Conservation (phyloP, 495 filamentous ascomycete species). For the Aspergillus diversus region DNA sequence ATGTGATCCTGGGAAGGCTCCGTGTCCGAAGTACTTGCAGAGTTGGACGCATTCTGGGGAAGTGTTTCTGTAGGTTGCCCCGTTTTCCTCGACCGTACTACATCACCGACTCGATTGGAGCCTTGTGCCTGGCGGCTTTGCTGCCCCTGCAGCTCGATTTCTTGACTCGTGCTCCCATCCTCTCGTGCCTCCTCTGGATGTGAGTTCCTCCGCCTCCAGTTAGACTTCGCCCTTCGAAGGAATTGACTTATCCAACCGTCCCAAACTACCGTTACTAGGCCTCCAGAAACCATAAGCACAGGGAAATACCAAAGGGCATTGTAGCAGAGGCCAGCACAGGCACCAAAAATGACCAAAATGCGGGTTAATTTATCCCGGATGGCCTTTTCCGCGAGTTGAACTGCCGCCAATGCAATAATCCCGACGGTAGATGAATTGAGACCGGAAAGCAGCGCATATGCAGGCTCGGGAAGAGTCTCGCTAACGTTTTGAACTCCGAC, state of each 20-base stretch:
- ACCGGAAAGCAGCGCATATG: slow-evolving; percentile 77
- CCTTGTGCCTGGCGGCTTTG: background rate
- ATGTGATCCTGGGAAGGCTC: slow-evolving; percentile 23
- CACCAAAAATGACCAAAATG: slow-evolving; percentile 71
- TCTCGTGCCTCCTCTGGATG: slow-evolving; percentile 15
- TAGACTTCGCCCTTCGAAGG: slow-evolving; percentile 27
- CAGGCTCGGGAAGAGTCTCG: slow-evolving; percentile 62
- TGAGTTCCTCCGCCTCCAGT: slow-evolving; percentile 27
- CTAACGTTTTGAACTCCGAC: slow-evolving; percentile 67
- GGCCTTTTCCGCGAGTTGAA: slow-evolving; percentile 72
- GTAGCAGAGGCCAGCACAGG: slow-evolving; percentile 70
- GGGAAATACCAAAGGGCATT: slow-evolving; percentile 86
- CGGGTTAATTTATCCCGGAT: slow-evolving; percentile 74
- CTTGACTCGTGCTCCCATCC: slow-evolving; percentile 11
- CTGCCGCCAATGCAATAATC: slow-evolving; percentile 76
- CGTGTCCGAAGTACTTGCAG: background rate
- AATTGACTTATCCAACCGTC: slow-evolving; percentile 60
- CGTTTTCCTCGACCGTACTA: slow-evolving; percentile 24
- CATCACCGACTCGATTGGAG: background rate
- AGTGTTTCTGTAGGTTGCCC: background rate
- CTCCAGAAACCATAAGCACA: slow-evolving; percentile 64
- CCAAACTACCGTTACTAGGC: slow-evolving; percentile 58
- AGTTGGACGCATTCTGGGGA: background rate
- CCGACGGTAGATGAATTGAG: slow-evolving; percentile 81
- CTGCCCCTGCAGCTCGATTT: slow-evolving; percentile 10